Evolutionary conservation across 2,329 filamentous ascomycete genomes (phyloP).

Genomic region (Ustulina deusta): DNA sequence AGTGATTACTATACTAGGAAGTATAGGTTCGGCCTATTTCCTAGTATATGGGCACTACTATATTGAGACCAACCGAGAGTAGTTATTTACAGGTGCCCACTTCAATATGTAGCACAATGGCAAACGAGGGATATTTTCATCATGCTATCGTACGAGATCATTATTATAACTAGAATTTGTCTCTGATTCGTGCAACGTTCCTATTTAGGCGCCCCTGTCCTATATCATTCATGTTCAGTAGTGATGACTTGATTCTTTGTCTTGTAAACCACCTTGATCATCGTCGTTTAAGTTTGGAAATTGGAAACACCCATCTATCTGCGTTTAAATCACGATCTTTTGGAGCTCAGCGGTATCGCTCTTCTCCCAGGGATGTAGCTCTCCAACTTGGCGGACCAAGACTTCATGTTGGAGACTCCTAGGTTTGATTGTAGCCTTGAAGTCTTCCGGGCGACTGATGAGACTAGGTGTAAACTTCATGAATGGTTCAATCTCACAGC

Average conservation of each 20-base stretch:
- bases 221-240: background rate
- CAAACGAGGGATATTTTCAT: too few species aligned
- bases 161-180: background rate
- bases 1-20: too few species aligned
- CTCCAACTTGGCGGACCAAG: slow-evolving; percentile 42
- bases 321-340: slow-evolving; percentile 9
- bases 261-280: background rate
- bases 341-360: slow-evolving; percentile 30
- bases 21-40: too few species aligned
- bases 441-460: slow-evolving; percentile 45
- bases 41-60: too few species aligned
- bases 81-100: too few species aligned
- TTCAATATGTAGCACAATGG: too few species aligned
- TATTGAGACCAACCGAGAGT: too few species aligned
- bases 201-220: too few species aligned
- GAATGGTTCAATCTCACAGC: slow-evolving; percentile 49
- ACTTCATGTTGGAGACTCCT: slow-evolving; percentile 44
- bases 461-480: slow-evolving; percentile 40
- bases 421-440: slow-evolving; percentile 42
- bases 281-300: background rate
- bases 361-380: slow-evolving; percentile 37
- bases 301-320: background rate
- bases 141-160: too few species aligned
- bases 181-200: too few species aligned
- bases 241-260: background rate